Evolutionary conservation across 495 filamentous ascomycete genomes (phyloP).

Genomic region (Pseudomonodictys pantanalensis): DNA sequence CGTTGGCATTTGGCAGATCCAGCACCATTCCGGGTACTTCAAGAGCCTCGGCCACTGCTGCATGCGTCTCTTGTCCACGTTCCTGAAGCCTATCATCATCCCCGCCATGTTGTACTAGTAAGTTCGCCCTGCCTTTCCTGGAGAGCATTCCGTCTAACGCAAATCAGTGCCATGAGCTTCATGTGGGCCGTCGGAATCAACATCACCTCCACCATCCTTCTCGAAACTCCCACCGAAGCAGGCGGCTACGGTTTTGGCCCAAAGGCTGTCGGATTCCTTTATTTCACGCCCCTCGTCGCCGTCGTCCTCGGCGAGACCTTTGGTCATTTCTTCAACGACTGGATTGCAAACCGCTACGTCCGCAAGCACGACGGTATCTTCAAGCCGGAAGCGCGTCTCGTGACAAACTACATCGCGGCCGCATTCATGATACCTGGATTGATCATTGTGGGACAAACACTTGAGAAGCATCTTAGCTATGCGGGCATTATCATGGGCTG

Average conservation of each 20-base stretch:
- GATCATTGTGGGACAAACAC: constrained; percentile 55
- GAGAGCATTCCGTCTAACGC: background rate
- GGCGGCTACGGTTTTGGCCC: constrained; percentile 53
- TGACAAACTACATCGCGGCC: constrained; percentile 50
- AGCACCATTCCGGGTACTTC: constrained; percentile 51
- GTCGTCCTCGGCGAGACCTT: constrained; percentile 51
- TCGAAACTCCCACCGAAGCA: constrained; percentile 41
- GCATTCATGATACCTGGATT: constrained; percentile 53
- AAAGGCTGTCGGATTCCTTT: constrained; percentile 57
- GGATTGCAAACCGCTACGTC: constrained; percentile 49
- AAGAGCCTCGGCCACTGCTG: constrained; percentile 18
- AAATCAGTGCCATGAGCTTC: constrained; percentile 44
- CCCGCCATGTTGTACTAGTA: constrained; percentile 54
- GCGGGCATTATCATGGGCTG: constrained; percentile 55
- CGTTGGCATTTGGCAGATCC: constrained; percentile 67
- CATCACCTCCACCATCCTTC: constrained; percentile 57
- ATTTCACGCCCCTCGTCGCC: constrained; percentile 58
- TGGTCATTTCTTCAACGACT: constrained; percentile 62
- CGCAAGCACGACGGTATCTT: constrained; percentile 52
- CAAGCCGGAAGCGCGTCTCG: constrained; percentile 58
- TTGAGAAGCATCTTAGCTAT: constrained; percentile 54
- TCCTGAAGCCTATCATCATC: constrained; percentile 53
- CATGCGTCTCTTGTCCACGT: constrained; percentile 40
- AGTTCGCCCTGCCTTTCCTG: constrained; percentile 24
- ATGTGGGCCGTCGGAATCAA: constrained; percentile 64